Evolutionary conservation across 225 moss, liverwort and hornwort species (phyloP), one percentile per base, ranked within the genome.

Genomic region (Rhytidiadelphus loreus): DNA sequence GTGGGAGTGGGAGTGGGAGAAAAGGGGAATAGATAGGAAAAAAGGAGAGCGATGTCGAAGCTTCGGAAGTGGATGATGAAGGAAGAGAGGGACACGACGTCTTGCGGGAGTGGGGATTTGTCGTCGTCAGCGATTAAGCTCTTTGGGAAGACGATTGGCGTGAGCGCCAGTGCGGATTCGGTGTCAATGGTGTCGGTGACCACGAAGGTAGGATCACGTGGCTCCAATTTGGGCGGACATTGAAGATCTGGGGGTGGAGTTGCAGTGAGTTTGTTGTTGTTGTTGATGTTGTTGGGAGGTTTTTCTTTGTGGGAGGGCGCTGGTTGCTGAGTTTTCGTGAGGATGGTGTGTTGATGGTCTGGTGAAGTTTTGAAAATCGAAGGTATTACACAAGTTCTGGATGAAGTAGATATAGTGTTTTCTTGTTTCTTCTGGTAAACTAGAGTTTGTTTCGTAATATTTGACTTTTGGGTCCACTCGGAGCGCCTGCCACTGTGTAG

Each of bases 21-120:
- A 57, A 4, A n/a, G n/a, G 53, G n/a, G 26, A 37, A 35, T 28
- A n/a, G 37, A 24, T 5, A 14, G 77, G 12, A 16, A 14, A 21
- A 43, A 11, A 48, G 13, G 16, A 25, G n/a, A 71, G 84, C 85
- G 58, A 93, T 93, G 93, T 93, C 93, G 89, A 93, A 93, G 86
- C 89, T 93, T 35, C 88, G 93, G 86, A 93, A 92, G 93, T 93
- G 93, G 93, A 92, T 92, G 92, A 92, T 93, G 93, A 93, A 93
- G 83, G 93, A 93, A 66, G 93, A 93, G 88, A 83, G 90, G 16
- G 93, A 92, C 25, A 84, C 73, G 8, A 90, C 50, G 28, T 88
- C 90, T 50, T 84, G 81, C 5, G 93, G 91, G 19, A 92, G 90
- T n/a, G 90, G 66, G 25, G 93, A 93, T 82, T 71, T 87, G 61